These are phyloP conservation scores for Glonium stellatum DNA, from an alignment of 495 filamentous ascomycete species.

Conservation along the genomic window DNA sequence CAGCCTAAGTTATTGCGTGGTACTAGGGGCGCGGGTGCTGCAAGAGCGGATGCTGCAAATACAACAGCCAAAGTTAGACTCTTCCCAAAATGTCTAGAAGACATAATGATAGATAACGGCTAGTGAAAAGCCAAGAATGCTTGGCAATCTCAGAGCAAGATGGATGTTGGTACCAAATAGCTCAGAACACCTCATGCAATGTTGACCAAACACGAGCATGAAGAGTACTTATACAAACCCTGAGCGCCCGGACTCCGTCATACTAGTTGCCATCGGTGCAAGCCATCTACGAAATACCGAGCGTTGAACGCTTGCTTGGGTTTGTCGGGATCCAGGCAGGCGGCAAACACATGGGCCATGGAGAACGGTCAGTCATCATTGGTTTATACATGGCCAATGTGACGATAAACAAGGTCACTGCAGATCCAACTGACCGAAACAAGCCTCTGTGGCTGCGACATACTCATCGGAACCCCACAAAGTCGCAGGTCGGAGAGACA, in stretches of 20 bases:
- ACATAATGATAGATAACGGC: background rate
- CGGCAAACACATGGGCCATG: background rate
- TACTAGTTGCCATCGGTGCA: background rate
- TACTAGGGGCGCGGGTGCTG: background rate
- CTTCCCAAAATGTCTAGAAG: background rate
- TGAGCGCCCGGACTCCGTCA: background rate
- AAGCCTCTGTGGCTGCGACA: background rate
- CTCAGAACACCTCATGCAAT: background rate
- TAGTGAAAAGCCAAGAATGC: background rate
- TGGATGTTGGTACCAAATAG: background rate
- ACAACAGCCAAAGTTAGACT: background rate
- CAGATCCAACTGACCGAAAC: background rate
- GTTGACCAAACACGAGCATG: background rate
- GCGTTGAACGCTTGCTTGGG: background rate
- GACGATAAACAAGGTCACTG: background rate
- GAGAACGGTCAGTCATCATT: background rate
- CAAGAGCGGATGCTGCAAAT: background rate
- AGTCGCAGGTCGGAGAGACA: background rate
- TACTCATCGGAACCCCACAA: background rate
- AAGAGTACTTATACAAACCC: background rate
- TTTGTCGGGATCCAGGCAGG: background rate
- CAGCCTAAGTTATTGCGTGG: constrained; percentile 1
- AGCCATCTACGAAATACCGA: background rate
- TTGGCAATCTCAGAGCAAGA: background rate
- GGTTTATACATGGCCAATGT: background rate